Evolutionary conservation across 2,329 filamentous ascomycete species (phyloP).

Genomic region (Phyllosticta paracitricarpa): DNA sequence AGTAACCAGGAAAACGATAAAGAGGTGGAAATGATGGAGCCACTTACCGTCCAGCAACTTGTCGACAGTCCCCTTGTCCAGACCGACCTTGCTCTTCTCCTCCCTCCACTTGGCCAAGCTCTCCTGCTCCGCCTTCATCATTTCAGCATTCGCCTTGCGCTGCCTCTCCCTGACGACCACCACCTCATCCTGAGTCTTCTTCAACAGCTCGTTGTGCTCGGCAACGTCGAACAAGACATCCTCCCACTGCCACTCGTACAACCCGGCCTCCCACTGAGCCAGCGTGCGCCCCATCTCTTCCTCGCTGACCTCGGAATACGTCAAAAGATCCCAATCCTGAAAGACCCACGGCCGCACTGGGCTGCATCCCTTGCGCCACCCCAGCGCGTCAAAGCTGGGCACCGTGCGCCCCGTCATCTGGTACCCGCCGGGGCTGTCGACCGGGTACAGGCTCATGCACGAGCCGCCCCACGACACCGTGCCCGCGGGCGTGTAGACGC

Average conservation of each 20-base stretch:
- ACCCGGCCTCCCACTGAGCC: slow-evolving; percentile 39
- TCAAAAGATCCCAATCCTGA: slow-evolving; percentile 47
- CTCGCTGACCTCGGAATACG: slow-evolving; percentile 45
- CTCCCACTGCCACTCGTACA: slow-evolving; percentile 43
- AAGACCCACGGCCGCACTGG: slow-evolving; percentile 43
- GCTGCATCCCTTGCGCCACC: slow-evolving; percentile 41
- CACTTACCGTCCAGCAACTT: slow-evolving; percentile 35
- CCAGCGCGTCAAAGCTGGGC: slow-evolving; percentile 44
- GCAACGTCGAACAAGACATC: slow-evolving; percentile 45
- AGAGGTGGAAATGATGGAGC: slow-evolving; percentile 10
- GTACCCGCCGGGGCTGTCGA: slow-evolving; percentile 48
- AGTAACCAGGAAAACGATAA: neutral
- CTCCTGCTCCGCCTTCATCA: slow-evolving; percentile 39
- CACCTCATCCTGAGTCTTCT: slow-evolving; percentile 39
- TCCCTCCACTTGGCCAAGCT: slow-evolving; percentile 32
- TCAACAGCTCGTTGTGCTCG: slow-evolving; percentile 42
- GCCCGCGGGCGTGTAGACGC: slow-evolving; percentile 48
- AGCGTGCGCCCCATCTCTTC: slow-evolving; percentile 41
- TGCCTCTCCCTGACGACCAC: slow-evolving; percentile 36
- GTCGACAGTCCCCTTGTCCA: slow-evolving; percentile 41
- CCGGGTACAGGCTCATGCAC: slow-evolving; percentile 46
- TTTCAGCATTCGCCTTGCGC: slow-evolving; percentile 37
- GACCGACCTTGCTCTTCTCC: slow-evolving; percentile 33
- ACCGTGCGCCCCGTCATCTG: slow-evolving; percentile 45
- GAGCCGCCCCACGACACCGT: slow-evolving; percentile 47